Conservation (phyloP, 192 early-diverging fungal species). For the Powellomyces hirtus region DNA sequence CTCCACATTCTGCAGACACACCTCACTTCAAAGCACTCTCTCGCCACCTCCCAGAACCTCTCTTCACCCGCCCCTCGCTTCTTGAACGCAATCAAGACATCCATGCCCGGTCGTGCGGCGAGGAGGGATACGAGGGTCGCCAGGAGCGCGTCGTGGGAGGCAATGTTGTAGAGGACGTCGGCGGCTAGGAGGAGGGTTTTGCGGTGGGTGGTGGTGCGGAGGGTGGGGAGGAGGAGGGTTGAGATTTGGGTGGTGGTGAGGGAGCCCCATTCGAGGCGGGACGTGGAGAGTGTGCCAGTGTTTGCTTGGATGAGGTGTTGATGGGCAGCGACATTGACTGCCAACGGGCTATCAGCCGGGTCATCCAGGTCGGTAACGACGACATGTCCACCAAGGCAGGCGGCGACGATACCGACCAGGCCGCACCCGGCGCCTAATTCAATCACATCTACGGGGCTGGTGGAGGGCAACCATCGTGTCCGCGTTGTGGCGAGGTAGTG, state of each 20-base stretch:
- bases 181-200: neutral
- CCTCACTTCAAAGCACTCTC: too few relatives aligned
- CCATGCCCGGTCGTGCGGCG: too few relatives aligned
- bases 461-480: neutral
- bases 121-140: neutral
- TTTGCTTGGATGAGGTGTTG: too few relatives aligned
- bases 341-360: neutral
- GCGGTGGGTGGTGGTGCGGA: neutral
- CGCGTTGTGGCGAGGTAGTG: neutral
- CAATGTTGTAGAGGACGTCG: constrained; percentile 20
- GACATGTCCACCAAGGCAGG: constrained; percentile 2
- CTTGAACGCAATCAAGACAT: constrained; percentile 16
- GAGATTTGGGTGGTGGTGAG: neutral
- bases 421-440: constrained; percentile 22
- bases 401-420: neutral
- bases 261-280: constrained; percentile 12
- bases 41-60: neutral
- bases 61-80: constrained; percentile 9
- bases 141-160: constrained; percentile 16
- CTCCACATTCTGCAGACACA: too few relatives aligned
- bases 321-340: neutral
- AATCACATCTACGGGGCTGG: neutral
- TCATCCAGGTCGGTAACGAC: constrained; percentile 18
- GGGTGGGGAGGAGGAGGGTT: neutral
- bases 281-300: too few relatives aligned